Evolutionary conservation across 1,139 yeast genomes (phyloP), one percentile per base, ranked within the genome.

Genomic region (Keqinozyma sinolaborantium): DNA sequence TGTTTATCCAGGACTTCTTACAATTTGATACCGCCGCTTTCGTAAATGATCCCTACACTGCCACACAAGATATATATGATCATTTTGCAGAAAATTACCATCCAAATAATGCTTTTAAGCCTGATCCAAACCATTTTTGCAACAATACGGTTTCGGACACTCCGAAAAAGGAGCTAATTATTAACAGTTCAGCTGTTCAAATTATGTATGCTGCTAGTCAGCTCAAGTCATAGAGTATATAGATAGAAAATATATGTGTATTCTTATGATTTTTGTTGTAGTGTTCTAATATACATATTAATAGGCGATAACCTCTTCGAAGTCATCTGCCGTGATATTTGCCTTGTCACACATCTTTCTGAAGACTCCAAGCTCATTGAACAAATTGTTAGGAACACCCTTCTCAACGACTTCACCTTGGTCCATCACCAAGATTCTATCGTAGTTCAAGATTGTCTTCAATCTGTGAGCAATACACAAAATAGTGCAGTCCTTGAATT

Each of bases 401-500:
- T 45, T 48, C 39, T 56, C 60, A 20, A 36, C 42, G 9, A 52
- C 34, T 50, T 72, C 67, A 36, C 97, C 97, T 37, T 77, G 75
- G 34, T 62, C 69, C 45, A 64, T 50, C 5, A 63, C 69, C 41
- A 64, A 44, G 13, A 64, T 57, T 31, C 58, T 47, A 39, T 64
- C 69, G 40, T 64, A 64, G 33, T 59, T 53, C 14, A 63, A 38
- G 32, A 64, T 64, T 0, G 70, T 63, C 39, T 60, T 62, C 41
- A 64, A 51, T 39, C 70, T 50, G 42, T 64, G 71, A 6, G 70
- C 70, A 41, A 64, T 64, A 45, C 69, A 63, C 37, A 64, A 50
- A 15, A 64, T 63, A 1, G 70, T 64, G 43, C 70, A 64, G 29
- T 60, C 42, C 16, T 44, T 38, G 33, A 64, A 64, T 36, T 64